Base-by-base conservation (phyloP, 208 protist genomes). In the Lotmaria passim region DNA sequence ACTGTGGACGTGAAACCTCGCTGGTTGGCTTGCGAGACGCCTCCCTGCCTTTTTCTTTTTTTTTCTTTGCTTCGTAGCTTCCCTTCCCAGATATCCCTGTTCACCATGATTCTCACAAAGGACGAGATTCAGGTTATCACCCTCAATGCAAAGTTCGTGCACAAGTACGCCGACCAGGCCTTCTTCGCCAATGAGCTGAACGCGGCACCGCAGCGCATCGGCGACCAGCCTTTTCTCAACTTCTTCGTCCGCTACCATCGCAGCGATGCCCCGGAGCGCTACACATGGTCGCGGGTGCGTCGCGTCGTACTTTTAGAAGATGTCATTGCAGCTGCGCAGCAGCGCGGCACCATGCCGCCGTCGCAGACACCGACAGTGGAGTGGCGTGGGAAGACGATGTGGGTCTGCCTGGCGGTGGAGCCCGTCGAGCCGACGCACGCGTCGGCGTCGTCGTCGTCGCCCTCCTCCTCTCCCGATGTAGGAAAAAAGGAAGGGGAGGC, bases 231-330 rank as follows among this genome's bases (percentile, higher is more conserved):
- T 7, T 76, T 80, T 51, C 68, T 89, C 7, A 85, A 83, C 28
- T 93, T 86, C 65, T 93, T 88, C 61, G 78, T 87, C 14, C 87
- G 87, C 46, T 93, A 89, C 44, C 84, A 84, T 43, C 71, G 75
- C 56, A 68, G 69, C 44, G 74, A 89, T 61, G 78, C 75, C 31
- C 69, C 67, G 41, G 73, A 84, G 63, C 50, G 34, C 26, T 82
- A 90, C 69, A 66, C 72, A 14, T 93, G 87, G 85, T 90, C 84
- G 15, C 81, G 84, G 7, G 59, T 93, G 36, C 53, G 81, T 15
- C 64, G 69, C 14, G 74, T 84, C 26, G 1, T 79, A 43, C 43
- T 69, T 33, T 65, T 84, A 7, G 67, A 69, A 43, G 62, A 77
- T 21, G 66, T 69, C 44, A 69, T 62, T 24, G 43, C 44, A 15